These are phyloP conservation scores for Pseudogymnoascus destructans DNA, from an alignment of 2,329 filamentous ascomycete species.

Conservation along the genomic window DNA sequence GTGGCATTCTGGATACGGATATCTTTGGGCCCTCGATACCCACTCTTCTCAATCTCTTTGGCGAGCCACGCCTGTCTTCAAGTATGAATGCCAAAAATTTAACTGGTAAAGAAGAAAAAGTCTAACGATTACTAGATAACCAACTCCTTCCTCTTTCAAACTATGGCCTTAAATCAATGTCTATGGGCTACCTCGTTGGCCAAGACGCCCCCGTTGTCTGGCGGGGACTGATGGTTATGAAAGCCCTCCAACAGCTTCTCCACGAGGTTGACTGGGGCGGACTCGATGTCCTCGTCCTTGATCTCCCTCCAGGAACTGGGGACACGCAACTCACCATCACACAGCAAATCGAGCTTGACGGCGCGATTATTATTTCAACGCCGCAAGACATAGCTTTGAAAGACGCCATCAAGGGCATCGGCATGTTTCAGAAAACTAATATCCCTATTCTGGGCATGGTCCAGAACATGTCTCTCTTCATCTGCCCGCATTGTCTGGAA, in stretches of 20 bases:
- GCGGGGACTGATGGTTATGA: slow-evolving; percentile 96
- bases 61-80: slow-evolving; percentile 61
- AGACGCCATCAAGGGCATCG: slow-evolving; percentile 82
- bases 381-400: slow-evolving; percentile 87
- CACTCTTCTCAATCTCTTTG: slow-evolving; percentile 70
- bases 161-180: slow-evolving; percentile 96
- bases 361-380: slow-evolving; percentile 77
- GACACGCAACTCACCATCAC: slow-evolving; percentile 96
- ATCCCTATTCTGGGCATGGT: slow-evolving; percentile 77
- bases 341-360: slow-evolving; percentile 82
- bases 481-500: slow-evolving; percentile 64
- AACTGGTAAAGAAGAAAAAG: neutral
- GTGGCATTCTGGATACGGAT: slow-evolving; percentile 86
- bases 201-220: slow-evolving; percentile 78
- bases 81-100: slow-evolving; percentile 37
- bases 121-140: slow-evolving; percentile 42
- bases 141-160: slow-evolving; percentile 79
- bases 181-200: slow-evolving; percentile 85
- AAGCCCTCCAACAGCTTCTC: slow-evolving; percentile 86
- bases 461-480: slow-evolving; percentile 82
- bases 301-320: slow-evolving; percentile 86
- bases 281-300: slow-evolving; percentile 77
- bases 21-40: slow-evolving; percentile 95
- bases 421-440: slow-evolving; percentile 79
- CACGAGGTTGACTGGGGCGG: slow-evolving; percentile 92